Conservation (phyloP, 306 rosid genomes). For the Prinsepia uniflora region DNA sequence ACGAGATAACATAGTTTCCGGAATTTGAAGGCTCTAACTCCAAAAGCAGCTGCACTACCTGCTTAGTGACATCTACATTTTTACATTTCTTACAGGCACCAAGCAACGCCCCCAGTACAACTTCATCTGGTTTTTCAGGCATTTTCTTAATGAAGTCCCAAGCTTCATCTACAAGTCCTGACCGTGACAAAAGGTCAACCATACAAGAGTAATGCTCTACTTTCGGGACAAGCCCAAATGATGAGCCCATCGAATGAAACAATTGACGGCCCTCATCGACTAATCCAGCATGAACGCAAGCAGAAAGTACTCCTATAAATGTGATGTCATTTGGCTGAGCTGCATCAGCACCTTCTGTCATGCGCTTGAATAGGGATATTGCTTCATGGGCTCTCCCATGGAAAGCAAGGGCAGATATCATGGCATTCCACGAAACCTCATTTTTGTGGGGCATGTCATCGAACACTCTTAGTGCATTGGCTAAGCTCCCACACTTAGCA, state of each 20-base stretch:
- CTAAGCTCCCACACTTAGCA: slow-evolving; percentile 89
- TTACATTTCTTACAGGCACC: slow-evolving; percentile 72
- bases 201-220: slow-evolving; percentile 94
- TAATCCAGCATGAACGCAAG: slow-evolving; percentile 86
- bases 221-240: slow-evolving; percentile 69
- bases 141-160: slow-evolving; percentile 76
- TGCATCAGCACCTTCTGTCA: slow-evolving; percentile 56
- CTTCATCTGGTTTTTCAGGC: slow-evolving; percentile 87
- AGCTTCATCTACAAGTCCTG: slow-evolving; percentile 73
- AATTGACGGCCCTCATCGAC: slow-evolving; percentile 63
- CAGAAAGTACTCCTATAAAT: slow-evolving; percentile 84
- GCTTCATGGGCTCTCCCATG: slow-evolving; percentile 83
- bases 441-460: slow-evolving; percentile 68
- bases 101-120: slow-evolving; percentile 75
- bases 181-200: slow-evolving; percentile 88
- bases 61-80: slow-evolving; percentile 62
- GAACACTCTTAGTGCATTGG: slow-evolving; percentile 64
- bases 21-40: slow-evolving; percentile 88
- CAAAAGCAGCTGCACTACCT: slow-evolving; percentile 58
- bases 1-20: slow-evolving; percentile 78
- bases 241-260: slow-evolving; percentile 63
- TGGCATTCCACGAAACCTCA: slow-evolving; percentile 93
- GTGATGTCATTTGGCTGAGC: slow-evolving; percentile 77
- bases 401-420: slow-evolving; percentile 93
- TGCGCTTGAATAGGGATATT: slow-evolving; percentile 54